Percentiles rank a stretch among this genome's conserved stretches.
phyloP scores from a whole-genome alignment of 1,284 basidiomycete species.

The Bondarzewia mesenterica region DNA sequence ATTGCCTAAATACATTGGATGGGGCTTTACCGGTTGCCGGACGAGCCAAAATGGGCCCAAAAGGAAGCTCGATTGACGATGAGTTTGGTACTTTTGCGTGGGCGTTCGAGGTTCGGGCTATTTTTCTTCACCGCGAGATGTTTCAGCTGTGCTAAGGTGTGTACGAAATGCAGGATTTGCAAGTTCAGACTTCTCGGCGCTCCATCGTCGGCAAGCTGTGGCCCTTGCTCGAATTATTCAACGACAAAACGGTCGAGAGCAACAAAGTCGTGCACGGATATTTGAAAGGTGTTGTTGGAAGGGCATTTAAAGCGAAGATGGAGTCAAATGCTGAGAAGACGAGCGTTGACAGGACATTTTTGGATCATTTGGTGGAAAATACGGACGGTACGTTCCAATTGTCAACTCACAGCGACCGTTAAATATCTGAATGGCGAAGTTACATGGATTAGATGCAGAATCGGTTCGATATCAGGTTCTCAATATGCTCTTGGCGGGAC shows the following conservation, averaged over 20 bases:
- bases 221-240: conserved; percentile 58
- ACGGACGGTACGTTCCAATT: conserved; percentile 45
- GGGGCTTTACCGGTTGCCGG: conserved; percentile 43
- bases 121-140: neutral
- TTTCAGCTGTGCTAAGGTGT: neutral
- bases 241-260: conserved; percentile 46
- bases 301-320: conserved; percentile 40
- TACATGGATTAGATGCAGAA: conserved; percentile 20
- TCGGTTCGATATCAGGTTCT: conserved; percentile 29
- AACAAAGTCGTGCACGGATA: conserved; percentile 46
- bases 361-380: conserved; percentile 58
- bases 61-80: conserved; percentile 49
- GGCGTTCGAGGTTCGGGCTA: conserved; percentile 40
- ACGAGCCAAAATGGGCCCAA: conserved; percentile 34
- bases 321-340: conserved; percentile 24
- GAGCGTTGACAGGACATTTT: conserved; percentile 31
- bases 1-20: conserved; percentile 48
- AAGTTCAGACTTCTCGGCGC: conserved; percentile 45
- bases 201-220: conserved; percentile 52
- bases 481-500: conserved; percentile 63
- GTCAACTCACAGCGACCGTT: too few relatives aligned
- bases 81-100: conserved; percentile 51
- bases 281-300: conserved; percentile 53
- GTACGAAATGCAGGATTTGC: conserved; percentile 27
- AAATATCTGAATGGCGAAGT: conserved; percentile 8